These are phyloP conservation scores for Thalassiosira profunda DNA, from an alignment of 108 stramenopile genomes.

Conservation along the genomic window DNA sequence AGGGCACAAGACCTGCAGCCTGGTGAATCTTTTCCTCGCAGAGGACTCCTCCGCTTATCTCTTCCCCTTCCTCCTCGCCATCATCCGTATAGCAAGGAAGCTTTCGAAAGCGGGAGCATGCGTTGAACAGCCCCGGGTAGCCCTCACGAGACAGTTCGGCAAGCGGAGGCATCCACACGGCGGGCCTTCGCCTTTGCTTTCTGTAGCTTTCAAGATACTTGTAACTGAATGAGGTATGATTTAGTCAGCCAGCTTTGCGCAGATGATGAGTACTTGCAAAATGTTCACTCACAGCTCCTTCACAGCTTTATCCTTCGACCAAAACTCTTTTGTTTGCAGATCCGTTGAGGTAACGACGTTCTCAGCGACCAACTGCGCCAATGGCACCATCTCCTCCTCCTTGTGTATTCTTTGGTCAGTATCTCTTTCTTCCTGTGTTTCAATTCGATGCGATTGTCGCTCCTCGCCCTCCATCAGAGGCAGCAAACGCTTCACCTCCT, in stretches of 20 bases:
- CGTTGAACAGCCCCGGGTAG: slow-evolving; percentile 47
- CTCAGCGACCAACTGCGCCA: not conserved
- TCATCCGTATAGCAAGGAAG: slow-evolving; percentile 23
- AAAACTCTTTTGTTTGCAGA: slow-evolving; percentile 42
- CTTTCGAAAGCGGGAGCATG: slow-evolving; percentile 60
- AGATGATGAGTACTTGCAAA: not conserved
- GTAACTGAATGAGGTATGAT: slow-evolving; percentile 37
- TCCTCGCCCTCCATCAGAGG: slow-evolving; percentile 16
- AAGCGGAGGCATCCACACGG: slow-evolving; percentile 75
- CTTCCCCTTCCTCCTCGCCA: slow-evolving; percentile 1
- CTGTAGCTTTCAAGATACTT: slow-evolving; percentile 51
- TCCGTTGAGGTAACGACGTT: slow-evolving; percentile 1
- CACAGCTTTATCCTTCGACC: slow-evolving; percentile 46
- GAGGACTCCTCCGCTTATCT: slow-evolving; percentile 7
- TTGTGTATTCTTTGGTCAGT: not conserved
- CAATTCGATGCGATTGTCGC: slow-evolving; percentile 18
- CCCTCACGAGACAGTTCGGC: slow-evolving; percentile 57
- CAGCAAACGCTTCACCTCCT: slow-evolving; percentile 38
- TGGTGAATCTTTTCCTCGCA: slow-evolving; percentile 24
- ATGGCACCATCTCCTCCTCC: not conserved
- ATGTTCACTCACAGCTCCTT: slow-evolving; percentile 49
- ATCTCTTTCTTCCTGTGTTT: not conserved
- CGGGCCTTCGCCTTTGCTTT: slow-evolving; percentile 48
- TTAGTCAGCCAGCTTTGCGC: not conserved
- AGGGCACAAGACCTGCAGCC: slow-evolving; percentile 62